Evolutionary conservation across 805 yeast species (phyloP).

Genomic region (Wickerhamiella nectarea): DNA sequence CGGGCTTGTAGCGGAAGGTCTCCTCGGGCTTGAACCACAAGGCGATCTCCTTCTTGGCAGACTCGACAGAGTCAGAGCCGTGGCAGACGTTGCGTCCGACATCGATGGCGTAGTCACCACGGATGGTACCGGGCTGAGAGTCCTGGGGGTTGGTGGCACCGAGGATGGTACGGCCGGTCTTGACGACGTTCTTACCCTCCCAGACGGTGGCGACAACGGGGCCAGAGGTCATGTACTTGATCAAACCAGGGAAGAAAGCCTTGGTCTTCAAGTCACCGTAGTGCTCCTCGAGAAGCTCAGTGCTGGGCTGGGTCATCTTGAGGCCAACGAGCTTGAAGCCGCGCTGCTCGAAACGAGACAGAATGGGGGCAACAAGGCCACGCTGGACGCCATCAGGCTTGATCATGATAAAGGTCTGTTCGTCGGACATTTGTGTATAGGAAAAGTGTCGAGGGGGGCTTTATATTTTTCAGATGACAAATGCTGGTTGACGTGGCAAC

Average conservation of each 20-base stretch:
- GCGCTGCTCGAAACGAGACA: slow-evolving; percentile 89
- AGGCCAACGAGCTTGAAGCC: slow-evolving; percentile 96
- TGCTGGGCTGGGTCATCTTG: slow-evolving; percentile 80
- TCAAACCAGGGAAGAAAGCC: slow-evolving; percentile 96
- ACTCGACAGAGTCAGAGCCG: slow-evolving; percentile 98
- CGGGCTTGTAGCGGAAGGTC: slow-evolving; percentile 79
- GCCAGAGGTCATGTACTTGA: slow-evolving; percentile 94
- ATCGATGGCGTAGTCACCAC: slow-evolving; percentile 97
- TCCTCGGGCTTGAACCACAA: slow-evolving; percentile 98
- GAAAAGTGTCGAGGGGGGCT: background rate
- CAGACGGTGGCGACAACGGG: slow-evolving; percentile 98
- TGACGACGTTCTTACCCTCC: slow-evolving; percentile 99
- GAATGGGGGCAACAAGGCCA: slow-evolving; percentile 81
- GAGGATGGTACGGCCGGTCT: slow-evolving; percentile 92
- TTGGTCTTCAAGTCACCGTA: slow-evolving; percentile 89
- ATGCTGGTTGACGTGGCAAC: background rate
- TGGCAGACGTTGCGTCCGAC: slow-evolving; percentile 99
- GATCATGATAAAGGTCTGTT: slow-evolving; percentile 24
- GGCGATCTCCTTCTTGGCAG: slow-evolving; percentile 88
- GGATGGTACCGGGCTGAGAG: slow-evolving; percentile 98
- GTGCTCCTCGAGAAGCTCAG: slow-evolving; percentile 78
- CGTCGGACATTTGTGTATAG: slow-evolving; percentile 18
- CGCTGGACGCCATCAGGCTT: slow-evolving; percentile 99
- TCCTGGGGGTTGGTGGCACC: slow-evolving; percentile 99
- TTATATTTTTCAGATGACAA: slow-evolving; percentile 9